Evolutionary conservation across 169 alveolate genomes (phyloP), one percentile per base, ranked within the genome.

Genomic region (Plasmodium fragile): DNA sequence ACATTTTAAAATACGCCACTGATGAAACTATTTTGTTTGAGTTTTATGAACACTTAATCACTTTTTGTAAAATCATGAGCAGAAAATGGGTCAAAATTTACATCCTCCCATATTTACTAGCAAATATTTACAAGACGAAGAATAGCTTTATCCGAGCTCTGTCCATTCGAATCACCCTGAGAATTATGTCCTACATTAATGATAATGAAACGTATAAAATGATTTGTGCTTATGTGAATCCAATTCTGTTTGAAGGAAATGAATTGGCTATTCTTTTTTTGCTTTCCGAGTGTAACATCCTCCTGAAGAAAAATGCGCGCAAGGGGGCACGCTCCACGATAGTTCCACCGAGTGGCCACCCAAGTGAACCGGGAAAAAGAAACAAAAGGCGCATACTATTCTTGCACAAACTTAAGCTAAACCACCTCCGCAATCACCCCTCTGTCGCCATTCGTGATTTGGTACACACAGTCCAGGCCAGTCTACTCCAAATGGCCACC

Each of bases 11-110:
- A 8, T 39, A 36, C 39, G 0, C 82, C 8, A 71, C 73, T 11
- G 65, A 79, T 34, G 32, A 82, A 39, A 32, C 43, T 5, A 72
- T 43, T 45, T 36, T 83, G 41, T 83, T 71, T 43, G 92, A 83
- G 41, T 83, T 83, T 28, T 83, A 83, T 30, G 75, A 83, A 25
- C 34, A 83, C 59, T 28, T 83, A 45, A 43, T 71, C 11, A 71
- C 4, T 10, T 83, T 83, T 45, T 83, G 92, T 36, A 83, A 71
- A 83, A 83, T 83, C 45, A 83, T 83, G 92, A 83, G 59, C 34
- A 83, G 32, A 72, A 83, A 83, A 72, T 83, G 92, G 92, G 92
- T 83, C 36, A 83, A 72, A 30, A 34, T 83, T 43, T 71, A 83
- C 36, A 83, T 83, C 34, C 65, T 83, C 32, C 92, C 92, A 6